Base-by-base conservation (phyloP, 306 rosid species). In the Ormosia semicastrata region DNA sequence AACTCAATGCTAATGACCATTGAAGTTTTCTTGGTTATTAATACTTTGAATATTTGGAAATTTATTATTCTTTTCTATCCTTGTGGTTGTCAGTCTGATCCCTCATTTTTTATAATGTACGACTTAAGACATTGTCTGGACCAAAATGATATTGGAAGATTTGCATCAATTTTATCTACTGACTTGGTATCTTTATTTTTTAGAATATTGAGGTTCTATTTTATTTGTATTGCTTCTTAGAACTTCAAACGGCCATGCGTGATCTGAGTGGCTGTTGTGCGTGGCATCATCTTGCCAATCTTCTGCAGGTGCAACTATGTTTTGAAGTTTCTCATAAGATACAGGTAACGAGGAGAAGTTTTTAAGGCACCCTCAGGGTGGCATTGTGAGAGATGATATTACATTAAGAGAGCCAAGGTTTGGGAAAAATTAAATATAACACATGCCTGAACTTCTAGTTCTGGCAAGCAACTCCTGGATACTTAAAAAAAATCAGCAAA, bases 401-500 rank as follows among this genome's bases (percentile, higher is more conserved):
- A 75, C 65, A 8, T 17, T 5, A 63, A 49, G 64, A 41, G 37
- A 14, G 29, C 63, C 44, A 29, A n/a, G 39, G 66, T 17, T 50
- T 34, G 63, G 36, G 53, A 44, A 43, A 66, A 43, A 5, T 10
- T 64, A 5, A 50, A 11, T 32, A 32, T 32, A 40, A 41, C 14
- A 65, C 52, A 11, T 76, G 78, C 52, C 63, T 82, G 66, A 15
- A 36, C 77, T 68, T 74, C 40, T 17, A 59, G 50, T 50, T 60
- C 32, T 71, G 66, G 46, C 53, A 34, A 68, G 58, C 49, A 46
- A 34, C 54, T 71, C 17, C 12, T 73, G 59, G 65, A 72, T 13
- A 14, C 34, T 72, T 50, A 7, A 81, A 71, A 75, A n/a, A 15
- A 7, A 15, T n/a, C 12, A 39, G 82, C 78, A 39, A 69, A 71